phyloP scores from a whole-genome alignment of 495 filamentous ascomycete species.

The Parmelia sp. region DNA sequence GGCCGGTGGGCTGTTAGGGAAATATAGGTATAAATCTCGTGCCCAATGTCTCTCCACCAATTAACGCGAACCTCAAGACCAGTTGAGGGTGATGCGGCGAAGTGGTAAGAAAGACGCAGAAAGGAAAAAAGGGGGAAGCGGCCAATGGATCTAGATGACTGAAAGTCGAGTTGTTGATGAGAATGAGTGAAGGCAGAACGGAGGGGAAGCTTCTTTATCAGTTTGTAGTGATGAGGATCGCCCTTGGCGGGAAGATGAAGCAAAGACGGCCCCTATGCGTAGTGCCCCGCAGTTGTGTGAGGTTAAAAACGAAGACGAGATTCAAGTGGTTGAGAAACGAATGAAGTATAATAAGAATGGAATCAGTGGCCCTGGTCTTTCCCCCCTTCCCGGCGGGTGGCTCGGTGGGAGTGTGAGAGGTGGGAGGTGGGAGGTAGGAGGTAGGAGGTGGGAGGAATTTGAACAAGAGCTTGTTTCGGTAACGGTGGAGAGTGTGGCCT shows the following conservation, averaged over 20 bases:
- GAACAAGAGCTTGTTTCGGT: conserved; percentile 1
- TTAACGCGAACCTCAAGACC: conserved; percentile 22
- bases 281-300: conserved; percentile 23
- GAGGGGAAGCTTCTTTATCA: conserved; percentile 20
- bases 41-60: not conserved
- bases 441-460: conserved; percentile 17
- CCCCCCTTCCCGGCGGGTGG: conserved; percentile 19
- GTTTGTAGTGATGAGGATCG: conserved; percentile 20
- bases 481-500: not conserved
- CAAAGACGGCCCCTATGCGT: conserved; percentile 19
- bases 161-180: conserved; percentile 19
- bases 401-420: no score
- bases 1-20: conserved; percentile 1
- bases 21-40: not conserved
- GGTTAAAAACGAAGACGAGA: conserved; percentile 10
- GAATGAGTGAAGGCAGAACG: conserved; percentile 15
- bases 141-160: conserved; percentile 2
- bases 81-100: conserved; percentile 20
- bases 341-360: conserved; percentile 1
- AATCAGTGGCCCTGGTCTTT: conserved; percentile 7
- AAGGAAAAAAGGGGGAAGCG: not conserved
- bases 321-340: conserved; percentile 23
- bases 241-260: conserved; percentile 24
- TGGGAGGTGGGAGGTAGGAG: no score
- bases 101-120: conserved; percentile 8